phyloP scores from a whole-genome alignment of 768 basidiomycete species.

The Pleurotus tuoliensis region DNA sequence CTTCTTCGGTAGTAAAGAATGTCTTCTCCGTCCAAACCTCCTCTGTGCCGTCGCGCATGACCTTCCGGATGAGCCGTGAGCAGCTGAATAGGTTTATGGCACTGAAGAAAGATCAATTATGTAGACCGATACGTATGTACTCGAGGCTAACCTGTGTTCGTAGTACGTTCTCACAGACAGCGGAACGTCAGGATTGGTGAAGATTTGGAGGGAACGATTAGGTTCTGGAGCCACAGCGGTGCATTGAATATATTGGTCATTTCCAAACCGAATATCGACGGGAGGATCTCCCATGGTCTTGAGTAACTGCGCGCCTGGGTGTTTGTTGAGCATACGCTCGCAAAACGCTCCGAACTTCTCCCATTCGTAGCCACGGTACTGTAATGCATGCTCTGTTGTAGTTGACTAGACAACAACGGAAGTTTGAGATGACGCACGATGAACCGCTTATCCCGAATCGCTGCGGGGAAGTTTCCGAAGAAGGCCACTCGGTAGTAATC shows the following conservation, averaged over 20 bases:
- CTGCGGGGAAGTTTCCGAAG: conserved; percentile 86
- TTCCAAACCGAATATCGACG: conserved; percentile 75
- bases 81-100: conserved; percentile 82
- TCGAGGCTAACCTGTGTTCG: conserved; percentile 62
- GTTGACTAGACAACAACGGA: neutral
- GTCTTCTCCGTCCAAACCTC: conserved; percentile 90
- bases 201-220: conserved; percentile 69
- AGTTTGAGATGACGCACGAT: conserved; percentile 49
- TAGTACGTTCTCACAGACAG: conserved; percentile 79
- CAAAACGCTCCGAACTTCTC: conserved; percentile 89
- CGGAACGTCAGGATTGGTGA: conserved; percentile 82
- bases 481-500: conserved; percentile 94
- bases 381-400: neutral
- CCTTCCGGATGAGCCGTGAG: conserved; percentile 62
- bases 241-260: conserved; percentile 85
- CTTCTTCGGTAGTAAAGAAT: conserved; percentile 79
- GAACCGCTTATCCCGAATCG: conserved; percentile 86
- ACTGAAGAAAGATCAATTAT: conserved; percentile 32
- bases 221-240: conserved; percentile 84
- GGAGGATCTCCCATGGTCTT: conserved; percentile 73
- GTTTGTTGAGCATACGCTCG: conserved; percentile 89
- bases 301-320: conserved; percentile 78
- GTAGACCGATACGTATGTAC: neutral
- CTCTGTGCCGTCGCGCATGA: conserved; percentile 59
- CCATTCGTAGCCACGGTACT: conserved; percentile 96